Evolutionary conservation across 805 yeast genomes (phyloP).

Genomic region (Dipodascopsis uninucleata): DNA sequence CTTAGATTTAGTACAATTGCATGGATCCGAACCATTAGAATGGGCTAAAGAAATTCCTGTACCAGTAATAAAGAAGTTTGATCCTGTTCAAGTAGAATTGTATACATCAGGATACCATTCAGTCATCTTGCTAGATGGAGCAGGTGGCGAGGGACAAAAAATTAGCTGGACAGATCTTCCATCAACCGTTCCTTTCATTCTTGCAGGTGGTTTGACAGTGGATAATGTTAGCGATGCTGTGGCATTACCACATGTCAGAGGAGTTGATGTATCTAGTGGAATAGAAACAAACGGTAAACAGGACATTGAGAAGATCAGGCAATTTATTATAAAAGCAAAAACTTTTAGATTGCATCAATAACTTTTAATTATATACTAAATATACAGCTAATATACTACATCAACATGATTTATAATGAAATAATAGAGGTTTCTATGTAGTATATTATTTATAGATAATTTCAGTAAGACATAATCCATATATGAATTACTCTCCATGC

Average conservation of each 20-base stretch:
- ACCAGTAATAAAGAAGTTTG: conserved; percentile 73
- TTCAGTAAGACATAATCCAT: background rate
- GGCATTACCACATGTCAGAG: conserved; percentile 57
- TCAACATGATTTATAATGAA: too few relatives aligned
- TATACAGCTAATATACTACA: background rate
- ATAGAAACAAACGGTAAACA: conserved; percentile 78
- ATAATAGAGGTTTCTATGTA: background rate
- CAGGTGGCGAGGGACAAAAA: conserved; percentile 86
- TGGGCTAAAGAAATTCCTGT: conserved; percentile 41
- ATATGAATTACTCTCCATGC: conserved; percentile 53
- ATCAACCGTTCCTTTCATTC: conserved; percentile 45
- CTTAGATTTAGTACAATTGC: conserved; percentile 81
- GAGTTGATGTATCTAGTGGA: conserved; percentile 94
- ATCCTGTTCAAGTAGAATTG: conserved; percentile 48
- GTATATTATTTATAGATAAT: background rate
- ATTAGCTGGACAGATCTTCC: conserved; percentile 65
- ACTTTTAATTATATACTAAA: background rate
- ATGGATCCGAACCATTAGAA: conserved; percentile 65
- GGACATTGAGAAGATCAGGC: conserved; percentile 58
- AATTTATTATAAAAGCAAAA: conserved; percentile 46
- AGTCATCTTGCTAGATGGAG: conserved; percentile 65
- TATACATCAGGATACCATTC: conserved; percentile 43
- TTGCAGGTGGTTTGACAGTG: conserved; percentile 89
- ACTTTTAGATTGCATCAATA: background rate
- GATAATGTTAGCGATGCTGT: conserved; percentile 61